These are phyloP conservation scores for Antarctomyces pellizariae DNA, from an alignment of 495 filamentous ascomycete genomes.

Conservation along the genomic window DNA sequence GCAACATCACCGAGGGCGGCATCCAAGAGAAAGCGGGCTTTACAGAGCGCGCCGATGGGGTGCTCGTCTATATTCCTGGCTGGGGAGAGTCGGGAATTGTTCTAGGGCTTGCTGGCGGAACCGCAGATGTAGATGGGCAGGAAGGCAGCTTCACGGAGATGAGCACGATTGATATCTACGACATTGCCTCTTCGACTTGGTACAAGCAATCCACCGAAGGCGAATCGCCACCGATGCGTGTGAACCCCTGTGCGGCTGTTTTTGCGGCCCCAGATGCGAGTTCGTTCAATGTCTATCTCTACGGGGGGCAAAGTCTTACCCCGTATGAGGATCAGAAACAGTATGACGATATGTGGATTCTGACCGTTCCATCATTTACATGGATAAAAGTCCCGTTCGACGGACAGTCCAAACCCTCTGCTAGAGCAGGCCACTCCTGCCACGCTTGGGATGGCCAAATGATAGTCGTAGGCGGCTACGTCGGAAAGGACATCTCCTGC, in stretches of 20 bases:
- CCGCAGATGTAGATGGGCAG: slow-evolving; percentile 8
- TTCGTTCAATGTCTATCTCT: slow-evolving; percentile 53
- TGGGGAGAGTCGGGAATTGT: slow-evolving; percentile 46
- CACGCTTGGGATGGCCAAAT: slow-evolving; percentile 46
- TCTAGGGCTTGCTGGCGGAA: slow-evolving; percentile 46
- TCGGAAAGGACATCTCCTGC: slow-evolving; percentile 33
- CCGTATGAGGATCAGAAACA: slow-evolving; percentile 34
- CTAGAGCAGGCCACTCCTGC: slow-evolving; percentile 45
- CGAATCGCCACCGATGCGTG: slow-evolving; percentile 34
- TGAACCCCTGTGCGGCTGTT: slow-evolving; percentile 51
- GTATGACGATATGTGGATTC: slow-evolving; percentile 55
- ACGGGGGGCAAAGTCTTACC: slow-evolving; percentile 46
- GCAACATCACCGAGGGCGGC: slow-evolving; percentile 49
- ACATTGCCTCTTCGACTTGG: slow-evolving; percentile 55
- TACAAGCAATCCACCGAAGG: slow-evolving; percentile 51
- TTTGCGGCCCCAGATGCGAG: slow-evolving; percentile 46
- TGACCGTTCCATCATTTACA: slow-evolving; percentile 49
- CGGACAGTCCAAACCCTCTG: slow-evolving; percentile 29
- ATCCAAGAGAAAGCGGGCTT: slow-evolving; percentile 38
- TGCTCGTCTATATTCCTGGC: slow-evolving; percentile 45
- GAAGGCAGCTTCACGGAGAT: slow-evolving; percentile 27
- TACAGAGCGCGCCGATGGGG: slow-evolving; percentile 45
- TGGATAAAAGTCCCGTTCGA: slow-evolving; percentile 40
- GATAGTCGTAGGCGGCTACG: slow-evolving; percentile 48
- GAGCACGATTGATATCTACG: slow-evolving; percentile 51